Conservation (phyloP, 2,329 filamentous ascomycete species). For the Domatiomyces globalis region DNA sequence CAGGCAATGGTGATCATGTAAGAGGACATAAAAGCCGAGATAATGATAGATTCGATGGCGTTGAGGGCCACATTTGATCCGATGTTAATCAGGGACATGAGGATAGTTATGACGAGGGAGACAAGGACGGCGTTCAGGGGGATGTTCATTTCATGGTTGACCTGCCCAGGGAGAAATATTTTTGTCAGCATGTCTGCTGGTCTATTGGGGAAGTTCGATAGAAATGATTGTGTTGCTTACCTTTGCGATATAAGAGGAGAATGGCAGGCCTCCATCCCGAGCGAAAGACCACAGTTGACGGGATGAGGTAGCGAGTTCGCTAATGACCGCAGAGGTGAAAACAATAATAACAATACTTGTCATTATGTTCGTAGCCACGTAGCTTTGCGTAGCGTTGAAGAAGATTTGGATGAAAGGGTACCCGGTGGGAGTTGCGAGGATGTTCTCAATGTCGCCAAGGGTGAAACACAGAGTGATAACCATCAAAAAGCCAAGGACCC, state of each 20-base stretch:
- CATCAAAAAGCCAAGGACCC: constrained; percentile 15
- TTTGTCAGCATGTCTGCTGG: no score
- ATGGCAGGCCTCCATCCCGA: constrained; percentile 35
- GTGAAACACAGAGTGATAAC: constrained; percentile 17
- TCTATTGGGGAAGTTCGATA: no score
- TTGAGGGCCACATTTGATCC: no score
- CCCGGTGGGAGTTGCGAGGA: constrained; percentile 25
- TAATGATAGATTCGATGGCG: no score
- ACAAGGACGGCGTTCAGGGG: no score
- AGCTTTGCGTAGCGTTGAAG: constrained; percentile 29
- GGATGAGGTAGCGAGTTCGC: constrained; percentile 37
- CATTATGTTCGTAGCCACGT: constrained; percentile 30
- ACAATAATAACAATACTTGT: constrained; percentile 34
- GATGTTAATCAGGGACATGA: no score
- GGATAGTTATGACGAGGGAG: no score
- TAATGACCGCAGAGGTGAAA: constrained; percentile 33
- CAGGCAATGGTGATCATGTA: no score
- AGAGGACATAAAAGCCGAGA: no score
- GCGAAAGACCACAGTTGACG: constrained; percentile 40
- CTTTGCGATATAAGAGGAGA: constrained; percentile 24
- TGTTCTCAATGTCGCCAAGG: constrained; percentile 15
- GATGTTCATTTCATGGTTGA: no score
- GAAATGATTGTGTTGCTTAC: no score
- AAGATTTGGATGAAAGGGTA: constrained; percentile 35
- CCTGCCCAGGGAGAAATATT: no score